Percentiles rank a stretch among this genome's conserved stretches.
phyloP scores from a whole-genome alignment of 257 asterid genomes.

The Penstemon davidsonii region DNA sequence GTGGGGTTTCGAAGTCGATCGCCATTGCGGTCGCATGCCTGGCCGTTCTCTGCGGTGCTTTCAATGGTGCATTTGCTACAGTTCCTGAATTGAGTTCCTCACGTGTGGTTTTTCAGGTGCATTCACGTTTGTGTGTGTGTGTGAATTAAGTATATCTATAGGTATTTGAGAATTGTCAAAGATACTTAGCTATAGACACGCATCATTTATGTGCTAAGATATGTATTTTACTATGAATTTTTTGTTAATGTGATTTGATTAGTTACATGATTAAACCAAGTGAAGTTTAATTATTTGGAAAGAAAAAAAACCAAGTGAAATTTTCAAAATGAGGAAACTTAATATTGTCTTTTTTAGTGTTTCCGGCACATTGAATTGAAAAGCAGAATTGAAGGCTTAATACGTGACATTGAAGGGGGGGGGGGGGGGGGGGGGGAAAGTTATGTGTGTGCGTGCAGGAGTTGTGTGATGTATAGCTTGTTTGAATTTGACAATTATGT shows the following conservation, averaged over 20 bases:
- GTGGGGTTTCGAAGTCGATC: conserved; percentile 31
- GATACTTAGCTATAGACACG: neutral
- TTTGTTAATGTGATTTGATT: neutral
- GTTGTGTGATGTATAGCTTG: conserved; percentile 17
- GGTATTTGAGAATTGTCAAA: conserved; percentile 8
- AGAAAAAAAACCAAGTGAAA: too few relatives aligned
- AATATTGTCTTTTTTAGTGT: too few relatives aligned
- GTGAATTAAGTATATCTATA: neutral
- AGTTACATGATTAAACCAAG: neutral
- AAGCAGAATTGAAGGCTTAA: neutral
- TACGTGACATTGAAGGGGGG: neutral
- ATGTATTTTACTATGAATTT: too few relatives aligned
- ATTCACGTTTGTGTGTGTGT: conserved; percentile 3
- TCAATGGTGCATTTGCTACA: conserved; percentile 39
- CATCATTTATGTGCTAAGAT: neutral
- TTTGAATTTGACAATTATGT: conserved; percentile 16
- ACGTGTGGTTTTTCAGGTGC: conserved; percentile 70
- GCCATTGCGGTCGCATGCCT: conserved; percentile 30
- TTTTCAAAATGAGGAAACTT: neutral
- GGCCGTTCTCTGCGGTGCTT: conserved; percentile 33
- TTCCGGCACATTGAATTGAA: neutral
- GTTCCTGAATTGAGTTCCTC: conserved; percentile 60
- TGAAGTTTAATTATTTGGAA: neutral
- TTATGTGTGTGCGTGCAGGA: neutral
- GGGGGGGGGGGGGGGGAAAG: neutral